These are phyloP conservation scores for Cystobasidium slooffiae DNA, from an alignment of 1,284 basidiomycete genomes.

Conservation along the genomic window DNA sequence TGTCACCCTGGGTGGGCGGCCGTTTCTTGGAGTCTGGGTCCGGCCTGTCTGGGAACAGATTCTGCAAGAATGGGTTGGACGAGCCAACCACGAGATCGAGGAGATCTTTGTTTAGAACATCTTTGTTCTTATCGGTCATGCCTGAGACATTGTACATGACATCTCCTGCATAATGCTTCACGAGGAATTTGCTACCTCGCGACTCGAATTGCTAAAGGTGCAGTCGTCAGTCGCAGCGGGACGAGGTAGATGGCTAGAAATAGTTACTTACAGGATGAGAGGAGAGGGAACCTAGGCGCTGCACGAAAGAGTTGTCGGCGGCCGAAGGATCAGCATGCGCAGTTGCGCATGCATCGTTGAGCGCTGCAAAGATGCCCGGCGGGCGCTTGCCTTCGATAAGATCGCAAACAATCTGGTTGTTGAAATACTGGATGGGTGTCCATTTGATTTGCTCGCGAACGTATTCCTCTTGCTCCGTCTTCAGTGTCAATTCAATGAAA, in stretches of 20 bases:
- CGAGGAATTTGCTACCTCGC: constrained; percentile 84
- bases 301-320: constrained; percentile 95
- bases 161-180: constrained; percentile 95
- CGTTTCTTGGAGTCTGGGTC: constrained; percentile 98
- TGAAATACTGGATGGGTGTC: constrained; percentile 96
- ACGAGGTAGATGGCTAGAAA: background rate
- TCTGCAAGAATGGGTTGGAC: constrained; percentile 81
- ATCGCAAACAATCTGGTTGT: constrained; percentile 80
- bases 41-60: constrained; percentile 89
- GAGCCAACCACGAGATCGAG: constrained; percentile 84
- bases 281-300: constrained; percentile 79
- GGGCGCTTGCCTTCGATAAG: constrained; percentile 95
- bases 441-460: constrained; percentile 98
- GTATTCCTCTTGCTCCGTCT: constrained; percentile 99
- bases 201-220: constrained; percentile 73
- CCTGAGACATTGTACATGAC: constrained; percentile 97
- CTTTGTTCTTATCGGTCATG: constrained; percentile 99
- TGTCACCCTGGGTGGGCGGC: constrained; percentile 96
- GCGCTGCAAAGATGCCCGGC: constrained; percentile 94
- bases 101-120: constrained; percentile 91
- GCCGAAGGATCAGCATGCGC: constrained; percentile 96
- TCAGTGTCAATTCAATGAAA: constrained; percentile 97
- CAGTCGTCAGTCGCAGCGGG: too few species aligned
- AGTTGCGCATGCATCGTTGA: constrained; percentile 98
- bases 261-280: constrained; percentile 65